These are phyloP conservation scores for Carpediemonas membranifera DNA, from an alignment of 78 protist genomes.

Conservation along the genomic window DNA sequence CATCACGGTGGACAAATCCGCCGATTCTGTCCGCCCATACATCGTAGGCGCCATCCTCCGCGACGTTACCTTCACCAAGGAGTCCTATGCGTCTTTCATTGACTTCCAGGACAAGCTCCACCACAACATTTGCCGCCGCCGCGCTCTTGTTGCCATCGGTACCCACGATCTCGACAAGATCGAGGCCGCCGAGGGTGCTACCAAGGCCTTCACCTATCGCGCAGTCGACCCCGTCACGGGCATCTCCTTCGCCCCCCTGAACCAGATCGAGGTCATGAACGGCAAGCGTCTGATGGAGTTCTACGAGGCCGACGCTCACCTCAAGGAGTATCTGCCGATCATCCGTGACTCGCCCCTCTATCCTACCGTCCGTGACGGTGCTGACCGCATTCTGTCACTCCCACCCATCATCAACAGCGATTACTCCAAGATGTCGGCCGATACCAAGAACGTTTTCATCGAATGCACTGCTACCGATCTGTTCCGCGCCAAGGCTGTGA, in stretches of 20 bases:
- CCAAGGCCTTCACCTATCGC: constrained; percentile 12
- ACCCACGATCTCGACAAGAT: constrained; percentile 97
- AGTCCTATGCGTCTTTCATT: constrained; percentile 76
- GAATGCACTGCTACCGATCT: constrained; percentile 85
- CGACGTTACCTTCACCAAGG: constrained; percentile 54
- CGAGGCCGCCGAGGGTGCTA: constrained; percentile 34
- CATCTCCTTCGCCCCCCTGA: constrained; percentile 82
- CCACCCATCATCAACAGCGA: constrained; percentile 98
- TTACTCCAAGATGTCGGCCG: constrained; percentile 63
- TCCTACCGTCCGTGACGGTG: constrained; percentile 81
- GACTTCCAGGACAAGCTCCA: constrained; percentile 94
- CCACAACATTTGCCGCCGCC: constrained; percentile 60
- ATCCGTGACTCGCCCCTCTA: constrained; percentile 54
- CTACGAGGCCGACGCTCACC: constrained; percentile 28
- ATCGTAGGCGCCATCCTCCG: constrained; percentile 89
- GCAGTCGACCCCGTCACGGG: constrained; percentile 57
- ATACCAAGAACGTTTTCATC: constrained; percentile 76
- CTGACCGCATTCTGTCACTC: constrained; percentile 60
- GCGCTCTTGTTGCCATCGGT: constrained; percentile 94
- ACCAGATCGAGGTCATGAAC: constrained; percentile 10
- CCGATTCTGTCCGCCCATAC: constrained; percentile 40
- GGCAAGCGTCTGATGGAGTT: constrained; percentile 39
- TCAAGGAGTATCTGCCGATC: constrained; percentile 30
- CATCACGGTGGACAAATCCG: background rate
- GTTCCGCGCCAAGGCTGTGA: constrained; percentile 20